phyloP scores from a whole-genome alignment of 2,329 filamentous ascomycete species.

The Fusarium equiseti region DNA sequence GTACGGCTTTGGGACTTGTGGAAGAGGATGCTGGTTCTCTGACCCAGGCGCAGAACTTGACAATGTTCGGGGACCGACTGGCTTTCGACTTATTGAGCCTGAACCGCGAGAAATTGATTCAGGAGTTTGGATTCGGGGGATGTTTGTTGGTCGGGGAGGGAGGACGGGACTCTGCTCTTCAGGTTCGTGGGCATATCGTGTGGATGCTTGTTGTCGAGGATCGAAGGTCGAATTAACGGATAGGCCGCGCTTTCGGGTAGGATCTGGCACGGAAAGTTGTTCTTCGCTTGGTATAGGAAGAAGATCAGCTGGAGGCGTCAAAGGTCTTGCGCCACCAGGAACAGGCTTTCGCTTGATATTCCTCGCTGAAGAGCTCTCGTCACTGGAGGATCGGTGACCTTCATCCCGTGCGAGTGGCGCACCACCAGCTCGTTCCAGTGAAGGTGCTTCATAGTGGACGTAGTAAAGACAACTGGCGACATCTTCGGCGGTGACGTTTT shows the following conservation, averaged over 20 bases:
- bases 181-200: constrained; percentile 26
- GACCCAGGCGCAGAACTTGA: constrained; percentile 11
- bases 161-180: constrained; percentile 24
- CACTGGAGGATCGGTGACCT: constrained; percentile 57
- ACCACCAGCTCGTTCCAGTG: constrained; percentile 61
- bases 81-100: constrained; percentile 45
- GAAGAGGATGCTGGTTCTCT: constrained; percentile 21
- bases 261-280: constrained; percentile 8
- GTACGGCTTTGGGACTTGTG: constrained; percentile 20
- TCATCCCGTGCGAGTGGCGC: constrained; percentile 47
- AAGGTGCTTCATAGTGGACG: constrained; percentile 74
- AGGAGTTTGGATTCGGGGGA: constrained; percentile 28
- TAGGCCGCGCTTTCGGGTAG: constrained; percentile 29
- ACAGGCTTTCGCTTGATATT: constrained; percentile 68
- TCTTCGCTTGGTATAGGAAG: constrained; percentile 35
- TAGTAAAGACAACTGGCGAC: constrained; percentile 92
- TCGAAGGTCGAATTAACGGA: constrained; percentile 42
- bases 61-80: constrained; percentile 46
- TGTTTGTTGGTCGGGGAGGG: constrained; percentile 25
- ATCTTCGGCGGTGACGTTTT: constrained; percentile 89
- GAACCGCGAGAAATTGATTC: constrained; percentile 7
- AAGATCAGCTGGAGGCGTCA: constrained; percentile 44
- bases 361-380: constrained; percentile 56
- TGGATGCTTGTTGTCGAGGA: constrained; percentile 16
- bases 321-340: constrained; percentile 51